Evolutionary conservation across 2,329 filamentous ascomycete species (phyloP), one percentile per base, ranked within the genome.

Genomic region (Myriosclerotinia duriaeana): DNA sequence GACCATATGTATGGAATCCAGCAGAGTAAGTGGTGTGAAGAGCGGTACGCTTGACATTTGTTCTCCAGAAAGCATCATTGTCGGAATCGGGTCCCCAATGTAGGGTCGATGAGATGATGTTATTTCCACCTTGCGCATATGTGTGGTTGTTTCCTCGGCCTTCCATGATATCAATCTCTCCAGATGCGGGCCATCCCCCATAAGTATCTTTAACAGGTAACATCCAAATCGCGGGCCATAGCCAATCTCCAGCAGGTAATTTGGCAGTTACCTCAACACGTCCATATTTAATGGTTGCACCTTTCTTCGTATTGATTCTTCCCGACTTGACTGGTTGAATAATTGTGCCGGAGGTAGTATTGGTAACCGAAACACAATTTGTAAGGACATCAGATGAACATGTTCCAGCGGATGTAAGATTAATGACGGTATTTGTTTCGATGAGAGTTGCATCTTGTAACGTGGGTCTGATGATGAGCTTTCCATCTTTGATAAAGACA

Each of bases 201-300:
- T 95, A 96, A 0, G 81, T 87, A 64, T 87, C 82, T 53, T 88
- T 81, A 56, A 86, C 86, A 1, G 92, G 92, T 81, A 95, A 82
- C 89, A 96, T 91, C 90, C 90, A 93, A 74, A 96, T 94, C n/a
- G 91, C 91, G 2, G 92, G 92, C 92, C 92, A 95, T 14, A 96
- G 83, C 92, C 92, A 95, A 79, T 95, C 91, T 64, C 92, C 92
- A 58, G 81, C 78, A 5, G 92, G 91, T 38, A 95, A 79, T 78
- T 89, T 89, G 36, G 92, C 92, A 1, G 84, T 87, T 6, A 96
- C 91, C 76, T 96, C 90, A 63, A 96, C 84, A 53, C 90, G 89
- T 58, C 92, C 92, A 75, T 91, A 96, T 78, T 87, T 91, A 80
- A 96, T 91, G 20, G 79, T 83, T 8, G 87, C 87, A 20, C 88